phyloP scores from a whole-genome alignment of 441 rosid genomes.

The Theobroma grandiflorum region DNA sequence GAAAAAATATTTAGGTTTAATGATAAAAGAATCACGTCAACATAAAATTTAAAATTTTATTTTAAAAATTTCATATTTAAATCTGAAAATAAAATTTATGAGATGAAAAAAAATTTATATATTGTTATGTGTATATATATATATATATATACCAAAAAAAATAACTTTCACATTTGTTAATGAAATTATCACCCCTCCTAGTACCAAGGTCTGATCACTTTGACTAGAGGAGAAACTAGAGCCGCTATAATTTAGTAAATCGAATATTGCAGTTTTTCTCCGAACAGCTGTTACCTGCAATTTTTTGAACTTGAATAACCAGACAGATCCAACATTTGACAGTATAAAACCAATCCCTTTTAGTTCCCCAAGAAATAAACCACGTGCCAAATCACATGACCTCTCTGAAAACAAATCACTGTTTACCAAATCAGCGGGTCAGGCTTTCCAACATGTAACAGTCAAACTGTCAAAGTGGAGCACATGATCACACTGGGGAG shows the following conservation, averaged over 20 bases:
- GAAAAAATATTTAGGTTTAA: too few species aligned
- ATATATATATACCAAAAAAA: too few species aligned
- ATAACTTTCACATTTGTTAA: too few species aligned
- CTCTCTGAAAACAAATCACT: constrained; percentile 21
- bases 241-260: not conserved
- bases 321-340: constrained; percentile 29
- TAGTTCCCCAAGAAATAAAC: constrained; percentile 18
- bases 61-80: too few species aligned
- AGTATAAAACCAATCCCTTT: constrained; percentile 16
- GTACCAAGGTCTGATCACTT: not conserved
- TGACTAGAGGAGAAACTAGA: not conserved
- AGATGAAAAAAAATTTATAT: too few species aligned
- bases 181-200: not conserved
- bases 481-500: constrained; percentile 63
- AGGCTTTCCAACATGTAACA: constrained; percentile 39
- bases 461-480: constrained; percentile 75
- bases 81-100: too few species aligned
- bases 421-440: constrained; percentile 33
- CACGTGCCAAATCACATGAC: constrained; percentile 55
- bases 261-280: not conserved
- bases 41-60: too few species aligned
- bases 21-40: too few species aligned
- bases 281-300: constrained; percentile 25
- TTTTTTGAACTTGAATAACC: constrained; percentile 3
- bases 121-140: too few species aligned